Conservation (phyloP, 176 grass and related monocot genomes). For the Avena eriantha region DNA sequence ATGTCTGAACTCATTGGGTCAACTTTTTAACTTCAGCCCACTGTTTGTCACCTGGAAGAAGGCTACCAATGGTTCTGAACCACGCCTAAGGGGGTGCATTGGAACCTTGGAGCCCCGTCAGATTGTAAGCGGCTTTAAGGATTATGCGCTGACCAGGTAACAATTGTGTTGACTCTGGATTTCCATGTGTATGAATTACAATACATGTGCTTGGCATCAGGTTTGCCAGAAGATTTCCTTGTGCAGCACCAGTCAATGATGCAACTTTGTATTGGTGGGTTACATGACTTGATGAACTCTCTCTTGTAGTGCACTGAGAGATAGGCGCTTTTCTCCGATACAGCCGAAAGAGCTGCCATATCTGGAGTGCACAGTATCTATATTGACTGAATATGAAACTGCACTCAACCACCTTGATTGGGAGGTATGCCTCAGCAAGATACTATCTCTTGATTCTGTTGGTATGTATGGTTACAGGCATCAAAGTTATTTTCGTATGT, state of each 20-base stretch:
- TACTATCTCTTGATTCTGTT: neutral
- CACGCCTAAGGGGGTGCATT: conserved; percentile 93
- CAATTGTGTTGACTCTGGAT: conserved; percentile 21
- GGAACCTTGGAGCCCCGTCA: conserved; percentile 90
- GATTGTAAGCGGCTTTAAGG: conserved; percentile 86
- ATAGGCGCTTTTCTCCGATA: conserved; percentile 88
- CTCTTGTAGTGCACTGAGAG: conserved; percentile 82
- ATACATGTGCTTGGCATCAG: neutral
- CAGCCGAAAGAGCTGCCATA: conserved; percentile 85
- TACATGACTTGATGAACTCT: neutral
- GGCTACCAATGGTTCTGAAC: conserved; percentile 82
- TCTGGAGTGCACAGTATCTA: conserved; percentile 95
- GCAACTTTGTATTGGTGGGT: neutral
- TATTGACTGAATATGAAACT: conserved; percentile 81
- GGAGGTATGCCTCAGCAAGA: conserved; percentile 63
- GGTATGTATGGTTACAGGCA: neutral
- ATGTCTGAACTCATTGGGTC: conserved; percentile 5
- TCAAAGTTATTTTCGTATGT: conserved; percentile 26
- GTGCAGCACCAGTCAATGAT: neutral
- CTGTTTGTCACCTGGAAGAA: conserved; percentile 99
- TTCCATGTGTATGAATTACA: neutral
- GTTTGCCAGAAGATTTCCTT: neutral
- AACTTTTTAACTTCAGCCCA: conserved; percentile 68
- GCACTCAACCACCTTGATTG: conserved; percentile 90
- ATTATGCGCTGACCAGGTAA: conserved; percentile 94